Base-by-base conservation (phyloP, 108 stramenopile species). In the Asterionellopsis glacialis region DNA sequence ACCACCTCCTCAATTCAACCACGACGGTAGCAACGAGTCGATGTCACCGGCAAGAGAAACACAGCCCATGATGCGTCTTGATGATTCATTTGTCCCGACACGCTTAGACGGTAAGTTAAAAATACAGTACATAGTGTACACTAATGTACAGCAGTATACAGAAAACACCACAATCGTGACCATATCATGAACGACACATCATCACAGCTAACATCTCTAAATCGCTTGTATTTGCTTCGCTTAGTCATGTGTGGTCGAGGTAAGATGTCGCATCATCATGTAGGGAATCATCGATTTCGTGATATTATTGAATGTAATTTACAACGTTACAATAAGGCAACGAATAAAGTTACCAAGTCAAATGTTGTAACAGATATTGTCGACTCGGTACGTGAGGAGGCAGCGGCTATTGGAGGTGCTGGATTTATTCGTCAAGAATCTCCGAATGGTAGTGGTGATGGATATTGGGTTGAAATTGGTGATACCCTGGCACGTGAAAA, bases 231-330 rank as follows among this genome's bases (percentile, higher is more conserved):
- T 33, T 33, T 33, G 33, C n/a, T n/a, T n/a, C n/a, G n/a, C n/a
- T n/a, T n/a, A 33, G 67, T 75, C 19, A 53, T 76, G 26, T 81
- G 80, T 26, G 71, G 71, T 5, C 63, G 75, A 28, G 74, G 72
- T 16, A 81, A 70, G 51, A 52, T 64, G 1, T 56, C 43, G 41
- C 52, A 47, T 9, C 45, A 28, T n/a, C 72, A 74, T 44, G 51
- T 63, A 21, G 81, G 81, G 6, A 82, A 77, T 57, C 25, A 25
- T 2, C 41, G 44, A 21, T 82, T 76, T 59, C 47, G 60, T 0
- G 41, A 54, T 0, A 45, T 63, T 5, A 59, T 82, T 0, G 19
- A 45, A 44, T 38, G 43, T 14, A 67, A 67, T 38, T 10, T 58
- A 11, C 15, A 70, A 9, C 47, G 49, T 7, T 76, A 76, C 59